Percentiles rank a stretch among this genome's conserved stretches.
Evolutionary conservation across 495 filamentous ascomycete species (phyloP).

Genomic region (Tuber borchii): DNA sequence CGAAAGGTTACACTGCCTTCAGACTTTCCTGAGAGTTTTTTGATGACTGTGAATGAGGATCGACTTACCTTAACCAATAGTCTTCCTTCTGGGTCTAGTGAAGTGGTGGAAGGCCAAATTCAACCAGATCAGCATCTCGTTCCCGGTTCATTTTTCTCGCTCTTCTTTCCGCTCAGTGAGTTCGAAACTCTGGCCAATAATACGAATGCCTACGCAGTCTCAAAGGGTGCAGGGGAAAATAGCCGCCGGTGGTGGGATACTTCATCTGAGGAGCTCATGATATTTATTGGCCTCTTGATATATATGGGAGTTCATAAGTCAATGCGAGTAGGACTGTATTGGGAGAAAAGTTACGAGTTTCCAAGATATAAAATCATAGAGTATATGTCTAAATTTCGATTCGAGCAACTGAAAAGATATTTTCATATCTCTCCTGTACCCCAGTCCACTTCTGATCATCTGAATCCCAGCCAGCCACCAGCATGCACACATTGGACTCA

Average conservation of each 20-base stretch:
- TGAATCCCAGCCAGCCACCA: too few relatives aligned
- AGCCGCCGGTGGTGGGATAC: neutral
- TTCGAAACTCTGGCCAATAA: neutral
- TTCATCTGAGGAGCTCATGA: neutral
- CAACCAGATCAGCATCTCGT: neutral
- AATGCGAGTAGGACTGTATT: neutral
- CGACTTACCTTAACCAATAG: too few relatives aligned
- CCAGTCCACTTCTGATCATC: too few relatives aligned
- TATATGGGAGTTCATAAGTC: neutral
- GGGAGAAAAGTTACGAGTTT: neutral
- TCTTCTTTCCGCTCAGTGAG: neutral
- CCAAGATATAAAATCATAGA: neutral
- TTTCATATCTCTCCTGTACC: too few relatives aligned
- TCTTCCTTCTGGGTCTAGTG: too few relatives aligned
- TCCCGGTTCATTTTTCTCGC: neutral
- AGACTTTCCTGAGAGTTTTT: too few relatives aligned
- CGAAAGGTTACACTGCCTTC: neutral
- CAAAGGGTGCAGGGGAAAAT: neutral
- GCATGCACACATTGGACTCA: too few relatives aligned
- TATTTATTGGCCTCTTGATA: slow-evolving; percentile 12
- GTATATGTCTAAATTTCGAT: neutral
- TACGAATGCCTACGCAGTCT: neutral
- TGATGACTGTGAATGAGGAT: too few relatives aligned
- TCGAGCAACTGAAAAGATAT: slow-evolving; percentile 3
- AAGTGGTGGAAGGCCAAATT: neutral